Percentiles rank a stretch among this genome's conserved stretches.
Evolutionary conservation across 768 basidiomycete genomes (phyloP).

Genomic region (Suillus weaverae): DNA sequence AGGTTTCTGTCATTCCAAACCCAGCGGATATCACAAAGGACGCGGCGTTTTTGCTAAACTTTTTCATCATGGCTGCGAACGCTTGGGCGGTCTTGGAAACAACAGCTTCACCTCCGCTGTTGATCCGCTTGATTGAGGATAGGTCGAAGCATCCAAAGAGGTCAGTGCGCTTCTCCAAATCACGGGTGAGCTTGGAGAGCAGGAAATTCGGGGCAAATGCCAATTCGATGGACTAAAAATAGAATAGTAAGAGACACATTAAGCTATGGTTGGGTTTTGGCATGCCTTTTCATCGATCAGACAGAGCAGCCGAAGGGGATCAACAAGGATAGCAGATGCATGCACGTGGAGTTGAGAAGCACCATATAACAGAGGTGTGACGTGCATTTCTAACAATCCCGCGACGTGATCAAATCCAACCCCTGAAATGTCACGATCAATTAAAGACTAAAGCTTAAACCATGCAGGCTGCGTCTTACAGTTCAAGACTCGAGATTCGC

Average conservation of each 20-base stretch:
- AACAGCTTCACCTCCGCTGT: conserved; percentile 42
- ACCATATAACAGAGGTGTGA: conserved; percentile 37
- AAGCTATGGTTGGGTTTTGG: conserved; percentile 22
- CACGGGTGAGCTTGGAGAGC: conserved; percentile 38
- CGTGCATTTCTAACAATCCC: conserved; percentile 42
- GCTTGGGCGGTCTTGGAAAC: too few relatives aligned
- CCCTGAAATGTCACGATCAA: conserved; percentile 21
- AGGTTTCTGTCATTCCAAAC: conserved; percentile 47
- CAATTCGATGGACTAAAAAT: conserved; percentile 28
- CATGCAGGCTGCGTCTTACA: conserved; percentile 24
- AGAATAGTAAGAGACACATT: conserved; percentile 5
- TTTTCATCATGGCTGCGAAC: too few relatives aligned
- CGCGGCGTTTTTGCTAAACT: conserved; percentile 20
- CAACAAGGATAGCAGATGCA: conserved; percentile 25
- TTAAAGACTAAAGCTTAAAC: background rate
- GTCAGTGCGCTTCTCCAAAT: conserved; percentile 26
- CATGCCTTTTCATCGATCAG: conserved; percentile 38
- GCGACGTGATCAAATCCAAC: conserved; percentile 51
- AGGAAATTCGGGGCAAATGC: conserved; percentile 45
- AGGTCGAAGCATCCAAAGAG: conserved; percentile 33
- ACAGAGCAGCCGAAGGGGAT: conserved; percentile 23
- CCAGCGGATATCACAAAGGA: conserved; percentile 25
- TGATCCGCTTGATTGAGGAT: conserved; percentile 34
- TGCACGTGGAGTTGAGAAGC: conserved; percentile 25
- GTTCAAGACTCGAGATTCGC: conserved; percentile 38